phyloP scores from a whole-genome alignment of 2,329 filamentous ascomycete species.

The Escovopsis sp. region DNA sequence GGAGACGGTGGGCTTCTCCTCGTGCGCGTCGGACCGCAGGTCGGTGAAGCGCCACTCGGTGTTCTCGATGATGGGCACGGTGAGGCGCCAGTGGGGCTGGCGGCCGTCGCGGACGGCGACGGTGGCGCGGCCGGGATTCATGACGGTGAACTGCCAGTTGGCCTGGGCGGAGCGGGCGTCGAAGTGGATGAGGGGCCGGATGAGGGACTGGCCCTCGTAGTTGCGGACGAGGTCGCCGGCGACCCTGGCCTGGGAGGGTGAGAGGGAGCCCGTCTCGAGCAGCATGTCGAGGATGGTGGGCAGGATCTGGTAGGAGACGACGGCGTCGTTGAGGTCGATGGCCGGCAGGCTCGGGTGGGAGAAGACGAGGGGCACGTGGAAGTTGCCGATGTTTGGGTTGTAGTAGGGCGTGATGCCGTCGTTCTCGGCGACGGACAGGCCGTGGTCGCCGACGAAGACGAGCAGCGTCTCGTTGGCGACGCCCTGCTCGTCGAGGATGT shows the following conservation, averaged over 20 bases:
- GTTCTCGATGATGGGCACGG: slow-evolving; percentile 12
- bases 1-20: slow-evolving; percentile 7
- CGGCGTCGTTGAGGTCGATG: slow-evolving; percentile 18
- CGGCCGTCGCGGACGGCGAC: slow-evolving; percentile 12
- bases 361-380: slow-evolving; percentile 18
- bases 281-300: slow-evolving; percentile 20
- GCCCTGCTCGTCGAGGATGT: slow-evolving; percentile 16
- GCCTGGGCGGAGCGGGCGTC: slow-evolving; percentile 6
- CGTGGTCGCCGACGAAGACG: slow-evolving; percentile 18
- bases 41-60: slow-evolving; percentile 15
- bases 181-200: slow-evolving; percentile 8
- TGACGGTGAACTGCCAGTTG: slow-evolving; percentile 14
- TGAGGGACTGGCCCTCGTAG: slow-evolving; percentile 14
- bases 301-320: slow-evolving; percentile 18
- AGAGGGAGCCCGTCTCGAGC: slow-evolving; percentile 16
- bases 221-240: slow-evolving; percentile 11
- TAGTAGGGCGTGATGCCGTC: slow-evolving; percentile 18
- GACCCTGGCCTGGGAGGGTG: slow-evolving; percentile 5
- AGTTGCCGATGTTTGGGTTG: slow-evolving; percentile 18
- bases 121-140: slow-evolving; percentile 14
- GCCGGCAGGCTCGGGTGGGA: slow-evolving; percentile 18
- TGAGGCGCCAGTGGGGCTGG: slow-evolving; percentile 11
- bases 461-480: slow-evolving; percentile 18
- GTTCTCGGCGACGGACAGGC: slow-evolving; percentile 18
- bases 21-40: slow-evolving; percentile 8